Evolutionary conservation across 2,329 filamentous ascomycete genomes (phyloP).

Genomic region (Neonectria sp.): DNA sequence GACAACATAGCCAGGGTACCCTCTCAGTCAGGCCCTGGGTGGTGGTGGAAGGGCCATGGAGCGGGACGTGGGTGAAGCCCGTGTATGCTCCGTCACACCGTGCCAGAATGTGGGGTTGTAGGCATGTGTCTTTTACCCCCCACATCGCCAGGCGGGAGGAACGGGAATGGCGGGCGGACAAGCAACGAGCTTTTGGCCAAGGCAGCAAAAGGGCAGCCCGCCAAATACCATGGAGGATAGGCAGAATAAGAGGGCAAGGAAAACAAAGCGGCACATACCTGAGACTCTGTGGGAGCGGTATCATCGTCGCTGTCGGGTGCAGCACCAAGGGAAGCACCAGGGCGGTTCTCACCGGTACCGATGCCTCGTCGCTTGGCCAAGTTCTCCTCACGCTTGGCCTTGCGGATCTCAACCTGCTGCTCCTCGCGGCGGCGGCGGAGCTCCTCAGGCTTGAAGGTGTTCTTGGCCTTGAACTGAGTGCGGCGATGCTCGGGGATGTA

Average conservation of each 20-base stretch:
- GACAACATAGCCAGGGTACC: conserved; percentile 13
- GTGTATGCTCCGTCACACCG: conserved; percentile 35
- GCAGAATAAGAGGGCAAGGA: conserved; percentile 24
- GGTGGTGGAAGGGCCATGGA: conserved; percentile 23
- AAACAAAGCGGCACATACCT: conserved; percentile 72
- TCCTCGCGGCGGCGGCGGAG: conserved; percentile 98
- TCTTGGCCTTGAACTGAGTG: conserved; percentile 99
- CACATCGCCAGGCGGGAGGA: conserved; percentile 49
- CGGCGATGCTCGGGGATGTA: conserved; percentile 99
- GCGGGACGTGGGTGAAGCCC: conserved; percentile 30
- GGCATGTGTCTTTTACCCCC: conserved; percentile 49
- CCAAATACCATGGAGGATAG: conserved; percentile 4
- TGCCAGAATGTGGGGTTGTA: conserved; percentile 52
- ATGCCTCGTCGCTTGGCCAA: conserved; percentile 98
- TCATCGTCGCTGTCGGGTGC: conserved; percentile 98
- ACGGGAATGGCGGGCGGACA: conserved; percentile 34
- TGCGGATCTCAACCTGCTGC: conserved; percentile 99
- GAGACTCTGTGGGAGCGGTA: conserved; percentile 91
- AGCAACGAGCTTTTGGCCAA: conserved; percentile 30
- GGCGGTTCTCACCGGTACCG: conserved; percentile 82
- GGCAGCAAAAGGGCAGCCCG: conserved; percentile 5
- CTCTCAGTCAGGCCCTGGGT: conserved; percentile 7
- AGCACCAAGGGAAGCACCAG: conserved; percentile 86
- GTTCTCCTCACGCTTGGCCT: conserved; percentile 99
- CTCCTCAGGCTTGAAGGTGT: conserved; percentile 99